Percentiles rank a stretch among this genome's conserved stretches.
Evolutionary conservation across 441 rosid genomes (phyloP).

Genomic region (Eutrema salsugineum): DNA sequence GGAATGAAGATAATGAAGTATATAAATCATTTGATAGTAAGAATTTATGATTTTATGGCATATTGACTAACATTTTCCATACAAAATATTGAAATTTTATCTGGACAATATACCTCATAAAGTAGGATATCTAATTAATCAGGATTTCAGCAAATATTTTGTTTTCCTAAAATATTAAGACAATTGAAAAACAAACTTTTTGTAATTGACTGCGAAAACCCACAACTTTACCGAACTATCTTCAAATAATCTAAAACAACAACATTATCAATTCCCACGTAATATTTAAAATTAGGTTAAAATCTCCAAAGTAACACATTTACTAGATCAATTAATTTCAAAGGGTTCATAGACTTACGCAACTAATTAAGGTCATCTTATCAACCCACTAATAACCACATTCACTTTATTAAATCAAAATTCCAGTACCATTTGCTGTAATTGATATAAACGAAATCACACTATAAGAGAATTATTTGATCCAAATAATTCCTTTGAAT

Average conservation of each 20-base stretch:
- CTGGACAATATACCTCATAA: background rate
- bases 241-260: background rate
- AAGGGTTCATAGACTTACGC: background rate
- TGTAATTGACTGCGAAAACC: background rate
- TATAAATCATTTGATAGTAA: background rate
- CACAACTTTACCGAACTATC: background rate
- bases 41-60: background rate
- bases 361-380: background rate
- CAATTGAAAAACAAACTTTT: background rate
- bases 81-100: background rate
- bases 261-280: background rate
- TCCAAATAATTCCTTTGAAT: too few relatives aligned
- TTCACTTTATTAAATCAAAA: background rate
- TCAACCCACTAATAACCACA: background rate
- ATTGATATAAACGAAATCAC: too few relatives aligned
- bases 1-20: slow-evolving; percentile 1
- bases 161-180: background rate
- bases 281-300: background rate
- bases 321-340: background rate
- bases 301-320: background rate
- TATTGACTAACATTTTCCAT: slow-evolving; percentile 9
- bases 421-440: background rate
- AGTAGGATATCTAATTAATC: background rate
- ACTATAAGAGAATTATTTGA: too few relatives aligned
- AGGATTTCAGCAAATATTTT: background rate